A percentile compares a stretch with the other conserved stretches of the same genome.
Evolutionary conservation across 2,329 filamentous ascomycete genomes (phyloP).

Genomic region (Sclerotinia glacialis): DNA sequence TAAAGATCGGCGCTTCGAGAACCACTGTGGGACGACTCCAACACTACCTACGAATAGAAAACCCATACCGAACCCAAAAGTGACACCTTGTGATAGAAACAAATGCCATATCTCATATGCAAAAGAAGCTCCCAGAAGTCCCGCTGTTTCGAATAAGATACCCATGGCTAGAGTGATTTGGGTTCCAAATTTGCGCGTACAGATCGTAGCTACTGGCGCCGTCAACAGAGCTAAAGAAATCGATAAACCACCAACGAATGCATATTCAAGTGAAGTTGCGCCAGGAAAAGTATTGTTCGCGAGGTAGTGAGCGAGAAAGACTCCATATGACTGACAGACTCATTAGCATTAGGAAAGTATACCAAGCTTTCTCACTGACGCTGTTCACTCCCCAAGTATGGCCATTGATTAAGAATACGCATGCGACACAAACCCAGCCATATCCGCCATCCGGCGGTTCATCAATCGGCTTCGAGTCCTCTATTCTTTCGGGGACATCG

Average conservation of each 20-base stretch:
- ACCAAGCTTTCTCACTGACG: slow-evolving; percentile 32
- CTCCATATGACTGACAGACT: slow-evolving; percentile 57
- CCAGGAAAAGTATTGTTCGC: slow-evolving; percentile 59
- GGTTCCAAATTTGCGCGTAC: slow-evolving; percentile 60
- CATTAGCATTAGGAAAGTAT: slow-evolving; percentile 9
- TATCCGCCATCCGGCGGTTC: slow-evolving; percentile 55
- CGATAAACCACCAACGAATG: slow-evolving; percentile 72
- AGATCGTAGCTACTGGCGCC: slow-evolving; percentile 53
- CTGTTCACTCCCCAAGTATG: slow-evolving; percentile 47
- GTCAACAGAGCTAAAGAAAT: slow-evolving; percentile 64
- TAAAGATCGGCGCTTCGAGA: slow-evolving; percentile 52
- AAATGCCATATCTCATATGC: slow-evolving; percentile 69
- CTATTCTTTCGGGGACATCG: background rate
- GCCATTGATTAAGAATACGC: slow-evolving; percentile 45
- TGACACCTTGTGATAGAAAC: slow-evolving; percentile 69
- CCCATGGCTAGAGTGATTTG: slow-evolving; percentile 62
- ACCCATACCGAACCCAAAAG: slow-evolving; percentile 77
- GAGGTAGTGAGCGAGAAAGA: slow-evolving; percentile 76
- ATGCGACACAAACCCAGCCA: slow-evolving; percentile 53
- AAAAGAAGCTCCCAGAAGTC: slow-evolving; percentile 69
- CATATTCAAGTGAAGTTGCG: slow-evolving; percentile 64
- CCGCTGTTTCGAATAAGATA: slow-evolving; percentile 59
- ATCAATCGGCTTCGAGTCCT: slow-evolving; percentile 34
- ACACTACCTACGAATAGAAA: slow-evolving; percentile 69
- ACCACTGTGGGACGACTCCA: slow-evolving; percentile 60